A percentile compares a stretch with the other conserved stretches of the same genome.
phyloP scores from a whole-genome alignment of 176 grass and related monocot genomes.

The Coix lacrymajobi region DNA sequence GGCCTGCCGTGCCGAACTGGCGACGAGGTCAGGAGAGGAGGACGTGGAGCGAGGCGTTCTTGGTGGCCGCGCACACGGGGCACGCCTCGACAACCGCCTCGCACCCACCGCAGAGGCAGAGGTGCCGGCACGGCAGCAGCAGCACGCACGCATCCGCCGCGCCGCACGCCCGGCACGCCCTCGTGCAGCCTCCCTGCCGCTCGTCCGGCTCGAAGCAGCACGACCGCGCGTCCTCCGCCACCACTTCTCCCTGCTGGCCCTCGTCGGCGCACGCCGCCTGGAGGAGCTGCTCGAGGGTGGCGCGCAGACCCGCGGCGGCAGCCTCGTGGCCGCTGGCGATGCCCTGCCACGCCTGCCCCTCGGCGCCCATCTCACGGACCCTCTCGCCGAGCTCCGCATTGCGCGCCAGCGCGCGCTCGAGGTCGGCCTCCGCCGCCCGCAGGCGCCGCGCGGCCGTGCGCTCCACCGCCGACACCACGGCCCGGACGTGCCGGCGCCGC shows the following conservation, averaged over 20 bases:
- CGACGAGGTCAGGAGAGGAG: neutral
- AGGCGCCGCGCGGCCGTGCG: constrained; percentile 12
- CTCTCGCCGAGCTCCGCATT: constrained; percentile 61
- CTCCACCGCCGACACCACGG: constrained; percentile 32
- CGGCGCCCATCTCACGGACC: constrained; percentile 35
- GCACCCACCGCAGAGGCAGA: constrained; percentile 50
- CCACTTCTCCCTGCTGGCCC: neutral
- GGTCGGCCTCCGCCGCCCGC: constrained; percentile 42
- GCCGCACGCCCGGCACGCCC: constrained; percentile 44
- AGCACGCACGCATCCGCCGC: constrained; percentile 44
- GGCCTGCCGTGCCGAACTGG: neutral
- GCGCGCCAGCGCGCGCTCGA: constrained; percentile 18
- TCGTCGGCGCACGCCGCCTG: neutral
- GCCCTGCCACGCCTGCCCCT: constrained; percentile 55
- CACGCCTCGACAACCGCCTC: neutral
- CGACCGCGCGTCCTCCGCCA: constrained; percentile 51
- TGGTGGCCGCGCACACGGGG: constrained; percentile 5
- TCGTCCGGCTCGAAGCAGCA: constrained; percentile 40
- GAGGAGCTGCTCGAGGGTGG: constrained; percentile 47
- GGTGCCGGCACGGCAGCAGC: constrained; percentile 69
- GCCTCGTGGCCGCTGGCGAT: constrained; percentile 55
- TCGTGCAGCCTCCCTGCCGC: neutral
- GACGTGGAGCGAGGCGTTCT: constrained; percentile 8
- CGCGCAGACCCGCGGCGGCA: constrained; percentile 39
- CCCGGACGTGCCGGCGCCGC: constrained; percentile 46